Evolutionary conservation across 2,329 filamentous ascomycete species (phyloP), one percentile per base, ranked within the genome.

Genomic region (Colletotrichum nymphaeae): DNA sequence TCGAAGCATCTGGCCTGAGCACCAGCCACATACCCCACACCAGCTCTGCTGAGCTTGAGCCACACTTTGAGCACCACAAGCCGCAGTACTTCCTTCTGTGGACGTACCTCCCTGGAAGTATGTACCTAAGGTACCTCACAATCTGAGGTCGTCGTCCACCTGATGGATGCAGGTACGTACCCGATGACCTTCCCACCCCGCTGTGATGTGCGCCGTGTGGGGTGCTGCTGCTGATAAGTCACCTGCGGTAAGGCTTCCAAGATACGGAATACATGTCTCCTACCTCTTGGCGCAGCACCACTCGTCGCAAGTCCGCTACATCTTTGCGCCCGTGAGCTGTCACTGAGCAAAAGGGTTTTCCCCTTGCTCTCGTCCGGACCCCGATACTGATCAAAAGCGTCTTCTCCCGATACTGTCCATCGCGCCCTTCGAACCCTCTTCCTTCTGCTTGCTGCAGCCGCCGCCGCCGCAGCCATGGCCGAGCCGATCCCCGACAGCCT

Each of bases 401-500:
- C 59, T 32, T 35, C 55, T 46, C 9, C 9, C 59, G 24, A 35
- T 28, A 7, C 30, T 14, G 16, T 32, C 24, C 30, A 5, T 9
- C 42, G 35, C 66, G 24, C 22, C 12, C 67, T n/a, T 49, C 62
- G 22, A 37, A 24, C 8, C 3, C 6, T 49, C 42, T 22, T 49
- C 42, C 7, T 49, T 22, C 3, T 19, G 14, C 5, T 19, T 19
- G 37, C 19, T 19, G 37, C 37, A 26, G 35, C 24, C 22, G 24
- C 35, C n/a, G 5, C 35, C 19, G 58, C 46, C 53, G 66, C 56
- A 55, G 46, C 56, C 75, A 98, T 98, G 95, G 91, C 94, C 63
- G 88, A 90, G 78, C 86, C 87, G 69, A 86, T 96, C 69, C 95
- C 95, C 19, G 86, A 89, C 42, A 90, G 90, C 79, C 88, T 99